Evolutionary conservation across 306 rosid genomes (phyloP).

Genomic region (Ormosia semicastrata): DNA sequence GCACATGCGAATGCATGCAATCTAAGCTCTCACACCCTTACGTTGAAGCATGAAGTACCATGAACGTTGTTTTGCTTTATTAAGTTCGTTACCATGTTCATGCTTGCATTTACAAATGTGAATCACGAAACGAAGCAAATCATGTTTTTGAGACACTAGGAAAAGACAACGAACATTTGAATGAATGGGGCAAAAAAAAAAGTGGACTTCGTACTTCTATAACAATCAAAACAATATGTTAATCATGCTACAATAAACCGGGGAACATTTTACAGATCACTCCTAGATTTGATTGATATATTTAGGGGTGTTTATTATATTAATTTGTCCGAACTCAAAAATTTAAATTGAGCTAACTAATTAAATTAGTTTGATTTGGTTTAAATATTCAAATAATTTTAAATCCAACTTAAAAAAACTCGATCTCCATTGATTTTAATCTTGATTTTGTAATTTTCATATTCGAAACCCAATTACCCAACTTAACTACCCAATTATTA

Average conservation of each 20-base stretch:
- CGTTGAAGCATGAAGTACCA: not conserved
- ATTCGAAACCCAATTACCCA: no score
- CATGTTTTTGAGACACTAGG: not conserved
- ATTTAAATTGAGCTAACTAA: no score
- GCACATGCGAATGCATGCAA: not conserved
- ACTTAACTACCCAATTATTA: no score
- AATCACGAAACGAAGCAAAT: not conserved
- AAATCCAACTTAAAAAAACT: no score
- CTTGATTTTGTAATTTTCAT: no score
- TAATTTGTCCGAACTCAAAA: no score
- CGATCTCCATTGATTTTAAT: no score
- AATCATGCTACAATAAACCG: not conserved
- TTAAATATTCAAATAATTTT: no score
- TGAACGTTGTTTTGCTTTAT: not conserved
- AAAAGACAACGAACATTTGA: not conserved
- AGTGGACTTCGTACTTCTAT: not conserved
- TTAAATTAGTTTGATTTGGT: no score
- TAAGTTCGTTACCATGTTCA: not conserved
- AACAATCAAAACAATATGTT: not conserved
- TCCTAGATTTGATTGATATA: no score
- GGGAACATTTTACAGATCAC: no score
- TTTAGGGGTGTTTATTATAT: no score
- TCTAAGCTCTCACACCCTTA: not conserved
- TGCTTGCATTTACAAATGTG: not conserved
- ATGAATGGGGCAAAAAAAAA: not conserved